Evolutionary conservation across 2,329 filamentous ascomycete species (phyloP).

Genomic region (Phialophora macrospora): DNA sequence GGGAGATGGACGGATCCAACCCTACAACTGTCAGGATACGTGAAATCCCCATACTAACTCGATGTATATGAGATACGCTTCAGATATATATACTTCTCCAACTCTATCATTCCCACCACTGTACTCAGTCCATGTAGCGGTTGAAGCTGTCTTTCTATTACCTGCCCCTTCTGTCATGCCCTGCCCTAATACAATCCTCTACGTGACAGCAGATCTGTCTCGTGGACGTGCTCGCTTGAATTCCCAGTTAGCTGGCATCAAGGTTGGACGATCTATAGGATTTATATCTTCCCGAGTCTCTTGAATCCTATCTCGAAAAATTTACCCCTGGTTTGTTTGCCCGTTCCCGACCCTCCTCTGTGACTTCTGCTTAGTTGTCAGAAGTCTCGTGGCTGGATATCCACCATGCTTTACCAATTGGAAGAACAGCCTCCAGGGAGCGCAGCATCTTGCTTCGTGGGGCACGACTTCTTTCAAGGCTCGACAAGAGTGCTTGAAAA

Average conservation of each 20-base stretch:
- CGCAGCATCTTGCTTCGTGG: neutral
- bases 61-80: neutral
- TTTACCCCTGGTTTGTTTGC: too few relatives aligned
- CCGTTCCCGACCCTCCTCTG: neutral
- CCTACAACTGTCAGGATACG: neutral
- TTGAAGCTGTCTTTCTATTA: neutral
- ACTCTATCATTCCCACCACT: neutral
- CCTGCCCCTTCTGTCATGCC: neutral
- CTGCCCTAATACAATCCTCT: neutral
- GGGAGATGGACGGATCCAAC: too few relatives aligned
- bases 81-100: neutral
- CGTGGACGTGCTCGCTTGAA: neutral
- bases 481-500: neutral
- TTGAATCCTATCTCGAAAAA: neutral
- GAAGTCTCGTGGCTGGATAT: neutral
- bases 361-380: neutral
- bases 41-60: neutral
- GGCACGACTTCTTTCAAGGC: neutral
- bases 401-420: neutral
- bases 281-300: neutral
- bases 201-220: neutral
- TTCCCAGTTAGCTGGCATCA: neutral
- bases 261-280: neutral
- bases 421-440: neutral
- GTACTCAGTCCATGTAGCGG: too few relatives aligned